phyloP scores from a whole-genome alignment of 345 rosid species.

The Sisymbrium irio region DNA sequence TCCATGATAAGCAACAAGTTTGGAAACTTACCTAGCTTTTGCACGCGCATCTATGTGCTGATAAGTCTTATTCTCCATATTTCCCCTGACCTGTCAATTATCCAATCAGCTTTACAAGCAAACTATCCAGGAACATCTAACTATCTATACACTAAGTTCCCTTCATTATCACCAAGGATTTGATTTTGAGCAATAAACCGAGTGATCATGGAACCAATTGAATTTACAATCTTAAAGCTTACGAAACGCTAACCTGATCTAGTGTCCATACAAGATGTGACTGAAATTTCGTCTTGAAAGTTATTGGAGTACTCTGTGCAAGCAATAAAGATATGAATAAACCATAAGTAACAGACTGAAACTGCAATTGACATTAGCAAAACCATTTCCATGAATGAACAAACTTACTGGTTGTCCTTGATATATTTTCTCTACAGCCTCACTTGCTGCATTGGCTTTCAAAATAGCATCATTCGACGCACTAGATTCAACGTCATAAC shows the following conservation, averaged over 20 bases:
- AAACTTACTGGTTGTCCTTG: conserved; percentile 75
- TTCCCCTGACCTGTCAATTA: conserved; percentile 53
- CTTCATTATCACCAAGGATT: not conserved
- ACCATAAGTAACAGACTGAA: not conserved
- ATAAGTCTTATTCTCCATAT: conserved; percentile 43
- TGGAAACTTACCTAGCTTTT: conserved; percentile 54
- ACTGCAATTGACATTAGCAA: conserved; percentile 1
- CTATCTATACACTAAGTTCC: not conserved
- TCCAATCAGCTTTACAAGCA: conserved; percentile 8
- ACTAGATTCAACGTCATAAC: conserved; percentile 98
- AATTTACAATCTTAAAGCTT: not conserved
- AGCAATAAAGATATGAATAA: conserved; percentile 3
- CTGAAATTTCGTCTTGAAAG: conserved; percentile 80
- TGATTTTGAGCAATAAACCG: not conserved
- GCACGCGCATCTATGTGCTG: conserved; percentile 82
- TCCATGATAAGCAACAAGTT: not conserved
- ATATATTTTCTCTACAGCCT: conserved; percentile 90
- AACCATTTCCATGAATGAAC: not conserved
- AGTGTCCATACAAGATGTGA: conserved; percentile 82
- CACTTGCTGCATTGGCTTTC: conserved; percentile 95
- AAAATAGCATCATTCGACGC: conserved; percentile 90
- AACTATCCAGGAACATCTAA: not conserved
- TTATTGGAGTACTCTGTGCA: conserved; percentile 71
- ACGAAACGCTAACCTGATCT: conserved; percentile 64
- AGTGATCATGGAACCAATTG: not conserved